phyloP scores from a whole-genome alignment of 1,284 basidiomycete species.

The Rhodotorula sp. region DNA sequence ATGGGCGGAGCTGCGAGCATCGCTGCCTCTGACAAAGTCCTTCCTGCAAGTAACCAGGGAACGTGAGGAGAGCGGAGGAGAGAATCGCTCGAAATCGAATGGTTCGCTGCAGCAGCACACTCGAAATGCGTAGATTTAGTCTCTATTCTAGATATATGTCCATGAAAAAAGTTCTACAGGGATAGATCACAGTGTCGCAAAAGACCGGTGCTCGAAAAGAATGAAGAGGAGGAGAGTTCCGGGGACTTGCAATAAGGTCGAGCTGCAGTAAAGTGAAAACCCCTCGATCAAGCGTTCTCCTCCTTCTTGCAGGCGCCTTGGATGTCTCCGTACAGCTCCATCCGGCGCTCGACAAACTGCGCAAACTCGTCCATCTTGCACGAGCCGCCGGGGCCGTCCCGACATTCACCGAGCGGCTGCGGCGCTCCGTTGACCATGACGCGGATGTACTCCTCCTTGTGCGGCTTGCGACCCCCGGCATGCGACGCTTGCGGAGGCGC shows the following conservation, averaged over 20 bases:
- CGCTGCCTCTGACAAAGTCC: neutral
- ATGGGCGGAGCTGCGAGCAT: conserved; percentile 9
- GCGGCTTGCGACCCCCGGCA: neutral
- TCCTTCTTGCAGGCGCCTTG: conserved; percentile 37
- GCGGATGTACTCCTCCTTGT: conserved; percentile 47
- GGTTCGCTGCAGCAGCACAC: no score
- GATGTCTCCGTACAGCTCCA: conserved; percentile 43
- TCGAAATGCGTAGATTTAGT: no score
- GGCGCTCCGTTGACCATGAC: conserved; percentile 52
- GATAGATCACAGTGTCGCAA: no score
- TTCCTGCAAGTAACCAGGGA: neutral
- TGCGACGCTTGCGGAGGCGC: no score
- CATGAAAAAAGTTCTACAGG: no score
- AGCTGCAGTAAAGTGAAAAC: neutral
- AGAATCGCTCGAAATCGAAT: no score
- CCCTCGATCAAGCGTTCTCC: neutral
- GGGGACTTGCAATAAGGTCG: neutral
- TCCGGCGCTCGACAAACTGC: conserved; percentile 47
- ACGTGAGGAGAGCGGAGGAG: neutral
- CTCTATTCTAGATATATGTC: no score
- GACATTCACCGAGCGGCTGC: conserved; percentile 49
- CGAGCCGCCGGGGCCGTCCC: conserved; percentile 48
- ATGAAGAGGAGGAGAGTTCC: no score
- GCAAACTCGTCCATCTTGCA: conserved; percentile 49
- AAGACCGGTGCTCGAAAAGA: no score